Percentiles rank a stretch among this genome's conserved stretches.
Conservation (phyloP, 768 basidiomycete species). For the Auriscalpium orientale region DNA sequence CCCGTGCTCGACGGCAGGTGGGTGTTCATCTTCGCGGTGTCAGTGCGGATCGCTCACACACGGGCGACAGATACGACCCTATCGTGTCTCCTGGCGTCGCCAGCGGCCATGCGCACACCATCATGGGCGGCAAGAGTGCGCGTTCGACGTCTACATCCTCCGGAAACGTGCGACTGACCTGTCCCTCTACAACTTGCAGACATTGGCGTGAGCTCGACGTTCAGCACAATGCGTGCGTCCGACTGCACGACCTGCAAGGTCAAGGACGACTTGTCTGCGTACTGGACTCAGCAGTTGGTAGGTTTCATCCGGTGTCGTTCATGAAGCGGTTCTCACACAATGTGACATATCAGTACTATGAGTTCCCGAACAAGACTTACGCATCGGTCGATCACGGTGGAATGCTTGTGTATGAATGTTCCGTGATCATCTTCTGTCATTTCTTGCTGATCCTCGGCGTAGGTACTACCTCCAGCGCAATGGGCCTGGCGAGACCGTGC, state of each 20-base stretch:
- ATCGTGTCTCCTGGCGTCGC: constrained; percentile 3
- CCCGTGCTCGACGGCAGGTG: constrained; percentile 2
- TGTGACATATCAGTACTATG: constrained; percentile 4
- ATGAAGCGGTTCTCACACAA: no score
- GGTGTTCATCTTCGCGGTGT: no score
- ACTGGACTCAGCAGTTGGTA: constrained; percentile 10
- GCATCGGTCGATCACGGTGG: constrained; percentile 6
- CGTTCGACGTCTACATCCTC: neutral
- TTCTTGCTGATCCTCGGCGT: neutral
- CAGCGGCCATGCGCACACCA: constrained; percentile 9
- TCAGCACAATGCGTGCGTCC: constrained; percentile 4
- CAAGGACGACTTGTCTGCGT: constrained; percentile 11
- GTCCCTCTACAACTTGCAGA: neutral
- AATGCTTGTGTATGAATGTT: constrained; percentile 8
- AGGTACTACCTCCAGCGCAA: constrained; percentile 11
- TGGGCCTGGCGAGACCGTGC: neutral
- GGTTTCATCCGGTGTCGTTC: neutral
- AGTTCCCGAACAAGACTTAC: constrained; percentile 4
- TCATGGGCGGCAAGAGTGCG: constrained; percentile 13
- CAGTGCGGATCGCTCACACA: no score
- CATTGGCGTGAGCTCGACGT: constrained; percentile 5
- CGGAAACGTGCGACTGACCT: neutral
- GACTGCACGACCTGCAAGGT: constrained; percentile 11
- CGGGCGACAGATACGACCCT: constrained; percentile 7
- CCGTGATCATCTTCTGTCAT: neutral